Percentiles rank a stretch among this genome's conserved stretches.
Conservation (phyloP, 371 early-diverging fungal genomes). For the Gilbertella persicaria region DNA sequence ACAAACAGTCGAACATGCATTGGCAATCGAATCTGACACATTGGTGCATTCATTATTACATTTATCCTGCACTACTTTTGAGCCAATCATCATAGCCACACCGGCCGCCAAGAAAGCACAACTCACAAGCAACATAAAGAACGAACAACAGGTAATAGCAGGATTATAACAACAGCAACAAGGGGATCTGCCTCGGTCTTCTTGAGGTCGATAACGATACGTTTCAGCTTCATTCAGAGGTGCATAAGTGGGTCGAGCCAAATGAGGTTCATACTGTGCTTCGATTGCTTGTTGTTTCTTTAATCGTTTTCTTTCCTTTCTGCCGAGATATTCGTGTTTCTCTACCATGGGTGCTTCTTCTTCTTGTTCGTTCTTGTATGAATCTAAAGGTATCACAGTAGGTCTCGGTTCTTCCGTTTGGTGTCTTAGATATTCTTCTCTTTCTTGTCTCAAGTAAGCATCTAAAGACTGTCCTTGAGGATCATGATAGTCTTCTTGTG, state of each 20-base stretch:
- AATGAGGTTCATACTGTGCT: conserved; percentile 7
- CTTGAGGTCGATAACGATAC: conserved; percentile 10
- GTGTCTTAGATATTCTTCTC: conserved; percentile 23
- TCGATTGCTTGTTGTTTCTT: conserved; percentile 3
- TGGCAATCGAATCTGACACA: conserved; percentile 3
- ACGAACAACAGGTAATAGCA: conserved; percentile 34
- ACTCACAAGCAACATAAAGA: conserved; percentile 27
- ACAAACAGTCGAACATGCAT: conserved; percentile 24
- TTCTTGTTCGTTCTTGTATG: conserved; percentile 1
- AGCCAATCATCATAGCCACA: conserved; percentile 28
- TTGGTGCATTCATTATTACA: conserved; percentile 21
- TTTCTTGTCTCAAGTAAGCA: conserved; percentile 16
- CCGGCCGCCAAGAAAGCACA: conserved; percentile 31
- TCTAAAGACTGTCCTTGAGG: conserved; percentile 8
- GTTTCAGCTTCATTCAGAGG: conserved; percentile 22
- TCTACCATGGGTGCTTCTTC: conserved; percentile 6
- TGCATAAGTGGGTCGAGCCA: conserved; percentile 16
- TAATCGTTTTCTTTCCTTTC: conserved; percentile 6
- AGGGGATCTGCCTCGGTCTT: neutral
- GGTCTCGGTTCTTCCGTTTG: neutral
- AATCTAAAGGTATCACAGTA: neutral
- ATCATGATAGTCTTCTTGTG: conserved; percentile 5
- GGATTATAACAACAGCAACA: conserved; percentile 34
- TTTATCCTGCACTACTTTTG: conserved; percentile 28
- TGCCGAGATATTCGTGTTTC: neutral